These are phyloP conservation scores for Solanum chmielewskii DNA, from an alignment of 257 asterid genomes.

Conservation along the genomic window DNA sequence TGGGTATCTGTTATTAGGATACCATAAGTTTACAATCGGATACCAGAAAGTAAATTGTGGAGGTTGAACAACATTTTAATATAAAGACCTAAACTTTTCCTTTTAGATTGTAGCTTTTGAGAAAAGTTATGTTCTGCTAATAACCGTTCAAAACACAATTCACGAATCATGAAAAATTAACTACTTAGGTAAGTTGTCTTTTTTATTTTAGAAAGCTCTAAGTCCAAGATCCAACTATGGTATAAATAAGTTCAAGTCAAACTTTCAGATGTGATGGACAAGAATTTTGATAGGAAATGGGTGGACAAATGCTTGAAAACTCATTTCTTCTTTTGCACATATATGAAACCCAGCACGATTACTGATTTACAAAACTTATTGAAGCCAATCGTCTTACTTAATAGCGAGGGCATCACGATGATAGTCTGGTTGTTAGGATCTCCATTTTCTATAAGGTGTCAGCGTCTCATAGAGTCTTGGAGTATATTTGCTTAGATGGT, in stretches of 20 bases:
- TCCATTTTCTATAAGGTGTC: not conserved
- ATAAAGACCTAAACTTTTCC: too few species aligned
- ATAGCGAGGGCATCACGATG: not conserved
- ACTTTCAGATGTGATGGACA: not conserved
- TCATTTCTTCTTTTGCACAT: not conserved
- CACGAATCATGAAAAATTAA: not conserved
- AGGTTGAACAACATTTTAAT: too few species aligned
- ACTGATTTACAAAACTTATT: not conserved
- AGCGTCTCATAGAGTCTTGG: not conserved
- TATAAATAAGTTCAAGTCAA: not conserved
- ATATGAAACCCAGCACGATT: not conserved
- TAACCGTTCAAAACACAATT: not conserved
- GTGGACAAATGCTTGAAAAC: not conserved
- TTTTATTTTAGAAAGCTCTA: not conserved
- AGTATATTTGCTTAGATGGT: not conserved
- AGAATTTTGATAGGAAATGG: not conserved
- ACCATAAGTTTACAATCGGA: too few species aligned
- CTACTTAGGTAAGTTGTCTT: not conserved
- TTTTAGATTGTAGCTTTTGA: not conserved
- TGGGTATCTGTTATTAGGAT: not conserved
- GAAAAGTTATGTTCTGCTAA: not conserved
- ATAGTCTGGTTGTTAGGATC: not conserved
- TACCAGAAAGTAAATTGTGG: too few species aligned
- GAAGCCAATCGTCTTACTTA: not conserved
- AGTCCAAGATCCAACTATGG: not conserved